A percentile compares a stretch with the other conserved stretches of the same genome.
Evolutionary conservation across 495 filamentous ascomycete genomes (phyloP).

Genomic region (Penicillium samsonianum): DNA sequence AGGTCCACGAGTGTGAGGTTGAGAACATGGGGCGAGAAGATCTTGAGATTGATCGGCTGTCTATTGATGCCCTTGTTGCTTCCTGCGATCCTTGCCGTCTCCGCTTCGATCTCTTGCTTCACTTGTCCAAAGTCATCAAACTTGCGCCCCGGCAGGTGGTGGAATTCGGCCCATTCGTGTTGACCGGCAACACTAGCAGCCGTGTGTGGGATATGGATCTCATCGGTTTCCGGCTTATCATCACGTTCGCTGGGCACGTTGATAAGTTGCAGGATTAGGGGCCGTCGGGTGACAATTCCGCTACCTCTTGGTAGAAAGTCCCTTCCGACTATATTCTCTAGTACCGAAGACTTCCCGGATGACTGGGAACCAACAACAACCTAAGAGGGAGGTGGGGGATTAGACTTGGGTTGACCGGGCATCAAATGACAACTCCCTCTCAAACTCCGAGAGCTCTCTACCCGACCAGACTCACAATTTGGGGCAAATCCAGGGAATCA

Average conservation of each 20-base stretch:
- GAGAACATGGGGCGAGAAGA: constrained; percentile 96
- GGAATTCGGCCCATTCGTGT: constrained; percentile 95
- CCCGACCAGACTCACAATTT: constrained; percentile 76
- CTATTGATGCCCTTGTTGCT: constrained; percentile 99
- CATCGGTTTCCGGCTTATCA: constrained; percentile 64
- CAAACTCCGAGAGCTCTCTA: background rate
- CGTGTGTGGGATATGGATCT: constrained; percentile 68
- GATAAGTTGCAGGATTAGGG: constrained; percentile 96
- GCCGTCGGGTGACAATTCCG: constrained; percentile 92
- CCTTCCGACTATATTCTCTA: constrained; percentile 97
- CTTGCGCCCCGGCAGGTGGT: constrained; percentile 84
- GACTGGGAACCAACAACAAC: constrained; percentile 99
- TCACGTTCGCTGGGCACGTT: constrained; percentile 84
- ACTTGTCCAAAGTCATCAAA: constrained; percentile 92
- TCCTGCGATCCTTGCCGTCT: constrained; percentile 92
- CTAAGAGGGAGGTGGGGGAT: constrained; percentile 46
- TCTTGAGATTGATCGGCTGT: constrained; percentile 97
- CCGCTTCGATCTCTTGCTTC: constrained; percentile 95
- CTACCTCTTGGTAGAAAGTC: constrained; percentile 96
- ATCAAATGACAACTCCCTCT: background rate
- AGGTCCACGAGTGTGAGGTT: constrained; percentile 96
- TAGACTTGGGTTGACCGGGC: constrained; percentile 15
- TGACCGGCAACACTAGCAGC: constrained; percentile 68
- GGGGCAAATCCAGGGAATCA: constrained; percentile 94
- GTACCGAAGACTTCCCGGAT: constrained; percentile 97